phyloP scores from a whole-genome alignment of 345 rosid species.

The Gossypium ekmanianum region DNA sequence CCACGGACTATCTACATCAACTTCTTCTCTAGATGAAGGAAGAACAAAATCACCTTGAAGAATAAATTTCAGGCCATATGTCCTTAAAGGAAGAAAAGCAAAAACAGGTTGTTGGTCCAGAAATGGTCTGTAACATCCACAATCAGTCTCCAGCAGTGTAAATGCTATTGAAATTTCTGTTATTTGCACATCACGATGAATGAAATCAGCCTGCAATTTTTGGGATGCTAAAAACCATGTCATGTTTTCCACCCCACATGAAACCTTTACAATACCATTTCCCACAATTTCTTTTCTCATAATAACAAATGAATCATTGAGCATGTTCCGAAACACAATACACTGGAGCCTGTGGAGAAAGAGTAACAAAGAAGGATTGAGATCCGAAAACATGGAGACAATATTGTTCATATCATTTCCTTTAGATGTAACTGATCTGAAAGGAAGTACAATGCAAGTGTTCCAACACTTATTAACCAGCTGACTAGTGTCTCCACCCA shows the following conservation, averaged over 20 bases:
- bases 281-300: constrained; percentile 74
- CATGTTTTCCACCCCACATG: constrained; percentile 68
- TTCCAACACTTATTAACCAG: constrained; percentile 53
- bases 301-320: constrained; percentile 53
- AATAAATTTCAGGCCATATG: constrained; percentile 90
- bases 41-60: constrained; percentile 95
- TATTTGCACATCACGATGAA: constrained; percentile 51
- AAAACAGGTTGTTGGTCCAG: constrained; percentile 79
- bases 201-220: constrained; percentile 49
- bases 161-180: constrained; percentile 87
- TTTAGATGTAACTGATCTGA: constrained; percentile 53
- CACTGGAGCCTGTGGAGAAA: constrained; percentile 85
- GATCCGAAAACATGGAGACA: constrained; percentile 75
- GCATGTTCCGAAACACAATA: constrained; percentile 64
- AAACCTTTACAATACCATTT: constrained; percentile 68
- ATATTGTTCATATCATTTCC: constrained; percentile 49
- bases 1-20: constrained; percentile 90
- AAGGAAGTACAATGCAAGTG: constrained; percentile 90
- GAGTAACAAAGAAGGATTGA: constrained; percentile 82
- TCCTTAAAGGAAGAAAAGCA: constrained; percentile 91
- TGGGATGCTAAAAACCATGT: constrained; percentile 85
- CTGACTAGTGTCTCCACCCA: constrained; percentile 33
- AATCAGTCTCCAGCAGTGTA: constrained; percentile 59
- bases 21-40: constrained; percentile 98
- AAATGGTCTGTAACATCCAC: constrained; percentile 51